Conservation (phyloP, 106 monocot species). For the Phalaenopsis aphrodite region DNA sequence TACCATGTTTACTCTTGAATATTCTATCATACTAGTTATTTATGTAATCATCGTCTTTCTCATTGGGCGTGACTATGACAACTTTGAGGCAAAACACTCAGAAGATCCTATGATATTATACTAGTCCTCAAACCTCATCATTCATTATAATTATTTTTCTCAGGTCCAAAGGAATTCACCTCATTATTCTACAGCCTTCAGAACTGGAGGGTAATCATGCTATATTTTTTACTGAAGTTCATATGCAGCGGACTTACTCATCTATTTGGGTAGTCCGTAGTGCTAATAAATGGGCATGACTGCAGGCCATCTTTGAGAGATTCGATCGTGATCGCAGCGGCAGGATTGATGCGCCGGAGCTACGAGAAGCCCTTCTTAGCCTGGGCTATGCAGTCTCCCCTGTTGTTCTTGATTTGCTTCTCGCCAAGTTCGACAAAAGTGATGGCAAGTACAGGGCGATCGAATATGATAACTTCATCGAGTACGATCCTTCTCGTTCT, state of each 20-base stretch:
- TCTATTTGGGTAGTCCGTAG: background rate
- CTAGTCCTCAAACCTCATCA: background rate
- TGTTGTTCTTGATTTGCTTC: conserved; percentile 66
- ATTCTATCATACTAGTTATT: too few species aligned
- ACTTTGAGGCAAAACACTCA: too few species aligned
- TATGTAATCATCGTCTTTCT: too few species aligned
- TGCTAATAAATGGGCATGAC: background rate
- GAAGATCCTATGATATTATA: too few species aligned
- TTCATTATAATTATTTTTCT: background rate
- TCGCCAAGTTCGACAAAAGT: conserved; percentile 82
- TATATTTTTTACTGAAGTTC: background rate
- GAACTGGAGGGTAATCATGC: conserved; percentile 78
- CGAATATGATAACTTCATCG: conserved; percentile 97
- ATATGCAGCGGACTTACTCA: background rate
- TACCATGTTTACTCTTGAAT: too few species aligned
- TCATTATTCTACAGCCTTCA: conserved; percentile 93
- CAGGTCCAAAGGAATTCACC: conserved; percentile 95
- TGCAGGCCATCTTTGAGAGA: conserved; percentile 76
- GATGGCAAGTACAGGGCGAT: conserved; percentile 68
- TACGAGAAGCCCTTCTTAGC: conserved; percentile 80
- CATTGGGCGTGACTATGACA: too few species aligned
- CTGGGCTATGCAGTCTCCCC: conserved; percentile 85
- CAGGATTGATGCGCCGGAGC: conserved; percentile 65
- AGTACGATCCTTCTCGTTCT: conserved; percentile 38
- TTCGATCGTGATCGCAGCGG: conserved; percentile 97